Conservation (phyloP, 2,329 filamentous ascomycete genomes). For the Fusarium irregulare region DNA sequence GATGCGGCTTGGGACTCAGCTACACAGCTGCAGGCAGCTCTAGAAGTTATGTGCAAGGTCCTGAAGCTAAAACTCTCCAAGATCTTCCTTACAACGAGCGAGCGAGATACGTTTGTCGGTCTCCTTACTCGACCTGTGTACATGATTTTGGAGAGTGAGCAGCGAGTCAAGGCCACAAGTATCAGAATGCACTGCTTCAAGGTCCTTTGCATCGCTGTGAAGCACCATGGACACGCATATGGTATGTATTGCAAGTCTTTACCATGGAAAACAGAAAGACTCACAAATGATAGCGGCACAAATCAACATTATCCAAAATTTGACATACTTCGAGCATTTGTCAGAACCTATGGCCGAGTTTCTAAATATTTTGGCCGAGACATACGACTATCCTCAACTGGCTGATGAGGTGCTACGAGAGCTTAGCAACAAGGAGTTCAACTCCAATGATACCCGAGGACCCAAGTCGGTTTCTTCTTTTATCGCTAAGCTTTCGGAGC, state of each 20-base stretch:
- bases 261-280: slow-evolving; percentile 14
- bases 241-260: slow-evolving; percentile 62
- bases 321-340: slow-evolving; percentile 99
- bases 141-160: slow-evolving; percentile 92
- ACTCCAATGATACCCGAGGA: slow-evolving; percentile 92
- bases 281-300: slow-evolving; percentile 76
- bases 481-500: slow-evolving; percentile 90
- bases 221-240: slow-evolving; percentile 97
- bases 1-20: slow-evolving; percentile 91
- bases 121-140: slow-evolving; percentile 94
- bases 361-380: slow-evolving; percentile 91
- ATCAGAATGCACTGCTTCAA: slow-evolving; percentile 98
- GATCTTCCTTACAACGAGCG: slow-evolving; percentile 95
- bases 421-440: slow-evolving; percentile 97
- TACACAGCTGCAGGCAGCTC: slow-evolving; percentile 83
- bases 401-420: slow-evolving; percentile 94
- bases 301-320: slow-evolving; percentile 96
- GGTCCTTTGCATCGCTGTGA: slow-evolving; percentile 94
- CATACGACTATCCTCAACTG: slow-evolving; percentile 97
- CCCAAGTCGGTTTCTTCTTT: slow-evolving; percentile 97
- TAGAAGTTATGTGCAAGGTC: slow-evolving; percentile 96
- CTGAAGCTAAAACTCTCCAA: slow-evolving; percentile 90
- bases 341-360: slow-evolving; percentile 99
- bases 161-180: slow-evolving; percentile 85
- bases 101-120: slow-evolving; percentile 93